These are phyloP conservation scores for Colletotrichum sp. DNA, from an alignment of 2,329 filamentous ascomycete species.

Conservation along the genomic window DNA sequence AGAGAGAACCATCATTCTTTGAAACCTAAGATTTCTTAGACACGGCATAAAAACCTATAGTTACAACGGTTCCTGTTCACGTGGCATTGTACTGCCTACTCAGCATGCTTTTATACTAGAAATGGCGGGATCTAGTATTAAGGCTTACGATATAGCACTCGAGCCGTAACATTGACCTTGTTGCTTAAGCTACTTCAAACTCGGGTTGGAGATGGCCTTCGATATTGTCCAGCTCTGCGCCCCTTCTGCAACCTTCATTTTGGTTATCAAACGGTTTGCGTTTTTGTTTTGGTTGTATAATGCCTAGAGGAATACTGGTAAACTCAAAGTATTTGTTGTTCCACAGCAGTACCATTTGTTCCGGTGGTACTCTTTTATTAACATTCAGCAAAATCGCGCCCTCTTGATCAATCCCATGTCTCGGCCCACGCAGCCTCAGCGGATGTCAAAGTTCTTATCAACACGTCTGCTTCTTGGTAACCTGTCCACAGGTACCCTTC, in stretches of 20 bases:
- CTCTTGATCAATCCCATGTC: neutral
- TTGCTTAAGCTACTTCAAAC: fast-evolving
- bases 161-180: fast-evolving
- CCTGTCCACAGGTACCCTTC: neutral
- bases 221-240: neutral
- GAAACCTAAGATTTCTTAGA: neutral
- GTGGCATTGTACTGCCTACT: fast-evolving
- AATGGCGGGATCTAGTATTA: neutral
- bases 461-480: neutral
- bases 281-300: fast-evolving
- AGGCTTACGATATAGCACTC: neutral
- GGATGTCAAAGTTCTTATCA: neutral
- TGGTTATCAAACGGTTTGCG: fast-evolving
- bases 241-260: fast-evolving
- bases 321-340: fast-evolving
- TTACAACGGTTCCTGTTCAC: too few relatives aligned
- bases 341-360: too few relatives aligned
- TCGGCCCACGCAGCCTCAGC: neutral
- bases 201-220: neutral
- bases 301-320: fast-evolving
- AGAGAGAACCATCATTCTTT: neutral
- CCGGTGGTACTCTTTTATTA: fast-evolving
- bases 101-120: neutral
- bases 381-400: fast-evolving
- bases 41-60: fast-evolving